Evolutionary conservation across 2,329 filamentous ascomycete genomes (phyloP).

Genomic region (Cladosporium cucumerinum): DNA sequence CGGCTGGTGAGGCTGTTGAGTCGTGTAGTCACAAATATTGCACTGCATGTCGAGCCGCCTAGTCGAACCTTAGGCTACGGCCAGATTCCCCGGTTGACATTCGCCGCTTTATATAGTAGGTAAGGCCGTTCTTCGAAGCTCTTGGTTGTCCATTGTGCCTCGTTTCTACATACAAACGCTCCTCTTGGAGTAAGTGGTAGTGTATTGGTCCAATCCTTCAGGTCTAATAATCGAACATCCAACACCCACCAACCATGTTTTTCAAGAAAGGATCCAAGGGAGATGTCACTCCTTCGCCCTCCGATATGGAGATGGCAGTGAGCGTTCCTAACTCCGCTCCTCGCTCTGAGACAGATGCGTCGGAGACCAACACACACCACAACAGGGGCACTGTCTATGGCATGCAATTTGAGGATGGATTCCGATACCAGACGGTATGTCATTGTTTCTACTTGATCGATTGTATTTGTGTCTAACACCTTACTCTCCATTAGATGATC

Average conservation of each 20-base stretch:
- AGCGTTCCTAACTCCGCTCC: not conserved
- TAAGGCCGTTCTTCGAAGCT: not conserved
- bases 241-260: not conserved
- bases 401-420: conserved; percentile 8
- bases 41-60: not conserved
- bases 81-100: not conserved
- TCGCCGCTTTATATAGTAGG: conserved; percentile 1
- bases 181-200: not conserved
- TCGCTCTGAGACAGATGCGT: not conserved
- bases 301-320: not conserved
- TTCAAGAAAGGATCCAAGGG: not conserved
- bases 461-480: not conserved
- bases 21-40: not conserved
- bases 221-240: not conserved
- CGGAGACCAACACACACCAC: not conserved
- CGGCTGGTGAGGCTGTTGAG: not conserved
- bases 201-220: not conserved
- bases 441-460: not conserved
- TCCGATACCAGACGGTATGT: conserved; percentile 11
- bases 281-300: not conserved
- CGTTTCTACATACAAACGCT: not conserved
- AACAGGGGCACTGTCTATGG: not conserved
- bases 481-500: not conserved
- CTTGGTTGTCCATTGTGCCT: not conserved
- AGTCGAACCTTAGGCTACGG: not conserved